A percentile compares a stretch with the other conserved stretches of the same genome.
Conservation (phyloP, 768 basidiomycete genomes). For the Nevesoporus exiguus region DNA sequence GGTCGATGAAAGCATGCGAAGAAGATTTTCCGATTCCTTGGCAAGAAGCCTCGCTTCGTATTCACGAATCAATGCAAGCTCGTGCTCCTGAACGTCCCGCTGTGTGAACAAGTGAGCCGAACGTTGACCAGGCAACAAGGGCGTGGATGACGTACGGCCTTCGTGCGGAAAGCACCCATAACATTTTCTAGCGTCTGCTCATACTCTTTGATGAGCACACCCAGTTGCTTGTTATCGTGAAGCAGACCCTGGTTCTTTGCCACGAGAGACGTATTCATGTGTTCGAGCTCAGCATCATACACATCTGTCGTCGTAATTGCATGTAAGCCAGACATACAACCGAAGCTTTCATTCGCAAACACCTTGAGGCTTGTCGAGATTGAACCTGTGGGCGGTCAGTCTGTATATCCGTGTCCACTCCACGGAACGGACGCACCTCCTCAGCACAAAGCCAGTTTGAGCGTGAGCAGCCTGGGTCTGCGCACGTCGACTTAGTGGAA, state of each 20-base stretch:
- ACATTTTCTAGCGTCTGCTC: constrained; percentile 94
- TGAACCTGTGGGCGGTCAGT: constrained; percentile 51
- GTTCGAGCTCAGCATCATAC: constrained; percentile 86
- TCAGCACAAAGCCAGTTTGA: constrained; percentile 87
- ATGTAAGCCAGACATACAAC: neutral
- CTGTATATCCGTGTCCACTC: neutral
- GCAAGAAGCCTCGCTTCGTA: constrained; percentile 84
- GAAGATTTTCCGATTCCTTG: constrained; percentile 65
- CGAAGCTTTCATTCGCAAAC: neutral
- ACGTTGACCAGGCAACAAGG: neutral
- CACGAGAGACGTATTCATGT: constrained; percentile 76
- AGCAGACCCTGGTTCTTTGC: constrained; percentile 82
- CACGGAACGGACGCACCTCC: constrained; percentile 49
- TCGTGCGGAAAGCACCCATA: constrained; percentile 87
- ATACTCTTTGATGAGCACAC: constrained; percentile 88
- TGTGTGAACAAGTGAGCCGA: constrained; percentile 29
- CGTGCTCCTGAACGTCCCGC: constrained; percentile 92
- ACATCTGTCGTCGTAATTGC: constrained; percentile 56
- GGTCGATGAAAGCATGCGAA: constrained; percentile 54
- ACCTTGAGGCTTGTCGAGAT: constrained; percentile 87
- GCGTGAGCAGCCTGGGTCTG: constrained; percentile 87
- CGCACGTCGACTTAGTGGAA: neutral
- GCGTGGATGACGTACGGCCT: constrained; percentile 65
- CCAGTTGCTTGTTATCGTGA: constrained; percentile 95
- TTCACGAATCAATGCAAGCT: constrained; percentile 83